Base-by-base conservation (phyloP, 176 grass and related monocot species). In the Zoysia pacifica region DNA sequence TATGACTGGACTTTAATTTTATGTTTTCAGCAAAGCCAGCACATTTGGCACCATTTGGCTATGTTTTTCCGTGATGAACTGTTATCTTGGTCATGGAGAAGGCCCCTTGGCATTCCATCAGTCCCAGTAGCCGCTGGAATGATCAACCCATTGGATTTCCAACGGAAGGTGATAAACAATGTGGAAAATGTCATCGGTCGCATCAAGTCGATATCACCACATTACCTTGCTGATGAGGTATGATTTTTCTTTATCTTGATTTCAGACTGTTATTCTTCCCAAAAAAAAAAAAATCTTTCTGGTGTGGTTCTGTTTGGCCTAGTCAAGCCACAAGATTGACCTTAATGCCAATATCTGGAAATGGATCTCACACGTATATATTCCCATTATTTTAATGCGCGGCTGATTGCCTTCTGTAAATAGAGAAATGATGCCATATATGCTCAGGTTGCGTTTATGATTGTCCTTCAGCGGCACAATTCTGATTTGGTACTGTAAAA, bases 21-120 rank as follows among this genome's bases (percentile, higher is more conserved):
- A 51, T 78, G 36, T 51, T 79, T 84, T 87, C 90, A 99, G 97
- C 93, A 99, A 99, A 91, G 36, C 82, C 90, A 99, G 50, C 97
- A 99, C 52, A 99, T 96, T 84, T 99, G 97, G 97, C 88, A 99
- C 87, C 97, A 99, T 88, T 68, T 99, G 75, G 97, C 97, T 45
- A 99, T 99, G 97, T 99, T 99, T 75, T 99, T 99, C 81, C 88
- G 97, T 53, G 97, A 99, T 50, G 97, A 99, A 70, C 76, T 99
- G 46, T 86, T 99, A 81, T 99, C 97, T 79, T 99, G 97, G 97
- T 99, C 93, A 18, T 95, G 93, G 97, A 88, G 97, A 79, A 93
- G 93, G 79, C 97, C 97, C n/a, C 86, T 91, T 73, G 90, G 93
- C 39, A 96, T 91, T 83, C 97, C 88, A 65, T 86, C 93, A 50